Evolutionary conservation across 2,329 filamentous ascomycete genomes (phyloP).

Genomic region (Botrytis porri): DNA sequence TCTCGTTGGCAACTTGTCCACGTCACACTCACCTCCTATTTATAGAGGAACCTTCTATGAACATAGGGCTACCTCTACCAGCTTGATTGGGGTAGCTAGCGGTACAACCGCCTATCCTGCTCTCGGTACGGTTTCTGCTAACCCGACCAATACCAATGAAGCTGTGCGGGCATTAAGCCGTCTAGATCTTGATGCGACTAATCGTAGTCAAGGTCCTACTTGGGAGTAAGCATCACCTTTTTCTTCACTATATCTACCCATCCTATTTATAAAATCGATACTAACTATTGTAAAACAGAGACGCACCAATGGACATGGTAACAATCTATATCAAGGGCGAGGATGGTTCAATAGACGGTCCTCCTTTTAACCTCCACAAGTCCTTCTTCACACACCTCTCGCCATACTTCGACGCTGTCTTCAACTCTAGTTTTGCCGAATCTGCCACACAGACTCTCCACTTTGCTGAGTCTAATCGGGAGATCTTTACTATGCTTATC

Average conservation of each 20-base stretch:
- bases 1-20: not conserved
- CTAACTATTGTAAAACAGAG: not conserved
- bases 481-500: not conserved
- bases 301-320: not conserved
- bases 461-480: not conserved
- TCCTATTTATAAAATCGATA: not conserved
- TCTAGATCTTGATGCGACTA: not conserved
- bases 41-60: not conserved
- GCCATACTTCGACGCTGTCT: conserved; percentile 15
- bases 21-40: no score
- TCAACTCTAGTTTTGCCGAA: conserved; percentile 15
- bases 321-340: not conserved
- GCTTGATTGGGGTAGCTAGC: not conserved
- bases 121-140: not conserved
- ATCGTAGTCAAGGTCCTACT: not conserved
- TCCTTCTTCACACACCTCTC: conserved; percentile 9
- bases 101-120: not conserved
- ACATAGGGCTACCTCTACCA: no score
- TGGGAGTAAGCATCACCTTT: not conserved
- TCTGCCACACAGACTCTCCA: conserved; percentile 2
- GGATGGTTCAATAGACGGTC: not conserved
- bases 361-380: conserved; percentile 7
- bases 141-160: not conserved
- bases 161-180: not conserved
- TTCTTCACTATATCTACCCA: not conserved